Percentiles rank a stretch among this genome's conserved stretches.
Conservation (phyloP, 148 eudicot genomes). For the Diospyros kaki region DNA sequence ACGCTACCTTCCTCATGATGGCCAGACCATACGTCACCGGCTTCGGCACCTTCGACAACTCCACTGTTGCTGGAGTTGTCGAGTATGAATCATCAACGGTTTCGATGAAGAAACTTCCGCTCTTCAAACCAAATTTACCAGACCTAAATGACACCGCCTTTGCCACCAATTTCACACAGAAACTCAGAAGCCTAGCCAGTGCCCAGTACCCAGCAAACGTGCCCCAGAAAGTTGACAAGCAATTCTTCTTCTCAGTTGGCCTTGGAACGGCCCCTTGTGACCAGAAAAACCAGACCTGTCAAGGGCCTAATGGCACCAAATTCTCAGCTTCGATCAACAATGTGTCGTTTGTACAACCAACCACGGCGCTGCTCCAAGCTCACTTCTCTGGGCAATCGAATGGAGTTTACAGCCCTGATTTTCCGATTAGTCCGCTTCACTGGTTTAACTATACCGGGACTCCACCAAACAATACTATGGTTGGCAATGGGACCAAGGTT, state of each 20-base stretch:
- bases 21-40: conserved; percentile 19
- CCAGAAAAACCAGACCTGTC: conserved; percentile 9
- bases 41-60: conserved; percentile 14
- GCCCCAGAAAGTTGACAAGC: conserved; percentile 13
- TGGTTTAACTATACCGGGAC: conserved; percentile 17
- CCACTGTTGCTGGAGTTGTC: conserved; percentile 11
- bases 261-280: conserved; percentile 16
- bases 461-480: conserved; percentile 15
- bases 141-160: conserved; percentile 4
- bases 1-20: conserved; percentile 15
- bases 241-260: conserved; percentile 10
- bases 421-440: conserved; percentile 1
- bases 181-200: conserved; percentile 6
- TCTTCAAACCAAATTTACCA: conserved; percentile 20
- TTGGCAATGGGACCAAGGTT: conserved; percentile 12
- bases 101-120: conserved; percentile 9
- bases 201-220: conserved; percentile 10
- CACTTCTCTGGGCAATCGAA: conserved; percentile 11
- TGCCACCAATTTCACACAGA: conserved; percentile 1
- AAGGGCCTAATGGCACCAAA: background rate
- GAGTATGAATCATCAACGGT: conserved; percentile 5
- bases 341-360: conserved; percentile 7
- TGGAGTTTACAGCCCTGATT: conserved; percentile 1
- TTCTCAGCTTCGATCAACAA: conserved; percentile 11
- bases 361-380: conserved; percentile 6